Evolutionary conservation across 306 rosid species (phyloP), one percentile per base, ranked within the genome.

Genomic region (Lathyrus oleraceus): DNA sequence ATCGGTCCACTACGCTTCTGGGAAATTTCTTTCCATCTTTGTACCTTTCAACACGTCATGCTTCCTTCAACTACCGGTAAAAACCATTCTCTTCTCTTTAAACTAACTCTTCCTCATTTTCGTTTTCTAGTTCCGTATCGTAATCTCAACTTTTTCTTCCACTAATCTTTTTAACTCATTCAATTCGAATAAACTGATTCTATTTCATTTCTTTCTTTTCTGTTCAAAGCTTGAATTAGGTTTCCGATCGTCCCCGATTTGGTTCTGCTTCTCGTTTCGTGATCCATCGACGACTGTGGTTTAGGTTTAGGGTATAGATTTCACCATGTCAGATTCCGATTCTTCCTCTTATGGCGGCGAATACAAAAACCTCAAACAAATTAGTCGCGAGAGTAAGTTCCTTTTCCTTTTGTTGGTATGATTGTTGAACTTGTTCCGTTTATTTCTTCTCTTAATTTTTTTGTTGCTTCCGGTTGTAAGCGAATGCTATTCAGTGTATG

Each of bases 331-430:
- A 10, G 83, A 75, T 75, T 78, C 83, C 70, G 83, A 79, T 54
- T 78, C 79, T 16, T 82, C 83, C 1, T 82, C 76, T 30, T 60
- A 58, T 47, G 83, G 73, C 38, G 70, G 67, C 5, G 81, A 82
- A 4, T 61, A 61, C 74, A 79, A 67, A 67, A 67, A 15, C 35
- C 76, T 82, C 67, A 79, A 69, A 56, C 83, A 79, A 79, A 43
- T 75, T 43, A 78, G 81, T 69, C 86, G 83, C 38, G 83, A 75
- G 17, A 75, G 81, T 75, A 48, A 70, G 81, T 40, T 21, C 19
- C 56, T 60, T 23, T 42, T 17, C 10, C 64, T 28, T 44, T 38
- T 3, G 14, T 30, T 43, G 10, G 43, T 54, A 3, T 47, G 13
- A 56, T 71, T 47, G 8, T 10, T 12, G 10, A 59, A 58, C 62